Base-by-base conservation (phyloP, 2,329 filamentous ascomycete species). In the Colletotrichum destructivum region DNA sequence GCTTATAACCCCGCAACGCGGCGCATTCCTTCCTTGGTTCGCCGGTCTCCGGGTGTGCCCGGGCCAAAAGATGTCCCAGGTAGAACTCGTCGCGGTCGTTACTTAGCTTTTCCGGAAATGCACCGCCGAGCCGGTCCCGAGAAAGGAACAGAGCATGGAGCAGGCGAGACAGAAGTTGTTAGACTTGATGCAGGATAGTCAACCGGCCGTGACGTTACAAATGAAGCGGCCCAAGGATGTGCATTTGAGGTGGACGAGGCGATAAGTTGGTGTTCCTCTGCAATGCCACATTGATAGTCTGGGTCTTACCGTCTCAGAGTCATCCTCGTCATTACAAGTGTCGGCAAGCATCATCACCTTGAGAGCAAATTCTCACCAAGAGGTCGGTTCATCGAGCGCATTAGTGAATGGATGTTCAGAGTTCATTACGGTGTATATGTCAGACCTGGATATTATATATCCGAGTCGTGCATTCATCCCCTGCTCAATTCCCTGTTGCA, bases 11-110 rank as follows among this genome's bases (percentile, higher is more conserved):
- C 60, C 60, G 2, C 47, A 35, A 1, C 60, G 81, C 51, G 84
- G 84, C 1, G 78, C 79, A 0, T n/a, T n/a, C n/a, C n/a, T 89
- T 83, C 71, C 54, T 0, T 89, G 87, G 86, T 84, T 84, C 0
- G 76, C 73, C 4, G 87, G 87, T 0, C 85, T 86, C 13, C 77
- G 87, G 7, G 78, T 85, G 4, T 89, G 87, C 75, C 86, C 86
- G 0, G 88, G 87, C 1, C 81, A 85, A 79, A 88, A 88, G 75
- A 86, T 89, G 81, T 81, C 86, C 1, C 85, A 89, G 77, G 87
- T 89, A 2, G 88, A 89, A 76, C 88, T 89, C 75, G 82, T 84
- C 4, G 83, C 82, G 12, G 82, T 85, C 2, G 75, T 89, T 31
- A 75, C 82, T 68, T 80, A 80, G 2, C 73, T 87, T 15, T 78